Conservation (phyloP, 345 rosid species). For the Aquilaria yunnanensis region DNA sequence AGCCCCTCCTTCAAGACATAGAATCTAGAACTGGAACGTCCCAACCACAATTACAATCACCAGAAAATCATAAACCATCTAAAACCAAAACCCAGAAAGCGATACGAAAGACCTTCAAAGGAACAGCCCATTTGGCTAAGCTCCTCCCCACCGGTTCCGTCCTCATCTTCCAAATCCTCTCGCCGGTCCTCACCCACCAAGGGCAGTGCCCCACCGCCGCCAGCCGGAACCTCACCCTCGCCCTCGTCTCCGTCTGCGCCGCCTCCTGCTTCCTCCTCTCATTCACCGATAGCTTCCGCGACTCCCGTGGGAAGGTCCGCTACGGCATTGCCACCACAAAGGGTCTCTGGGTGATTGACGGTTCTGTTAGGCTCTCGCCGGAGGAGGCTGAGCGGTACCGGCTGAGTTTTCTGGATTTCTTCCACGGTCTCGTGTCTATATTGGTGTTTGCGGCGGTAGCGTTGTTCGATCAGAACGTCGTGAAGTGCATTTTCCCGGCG, state of each 20-base stretch:
- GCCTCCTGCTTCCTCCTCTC: constrained; percentile 47
- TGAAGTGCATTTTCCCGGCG: constrained; percentile 42
- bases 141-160: constrained; percentile 77
- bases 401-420: constrained; percentile 48
- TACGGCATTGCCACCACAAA: constrained; percentile 55
- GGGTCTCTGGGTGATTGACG: constrained; percentile 59
- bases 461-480: constrained; percentile 61
- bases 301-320: constrained; percentile 58
- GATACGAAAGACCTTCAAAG: constrained; percentile 56
- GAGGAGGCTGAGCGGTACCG: constrained; percentile 37
- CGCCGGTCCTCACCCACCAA: constrained; percentile 57
- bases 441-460: constrained; percentile 52
- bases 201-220: constrained; percentile 48
- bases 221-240: constrained; percentile 32
- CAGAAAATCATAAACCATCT: constrained; percentile 14
- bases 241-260: constrained; percentile 34
- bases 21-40: too few species aligned
- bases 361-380: constrained; percentile 21
- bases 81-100: constrained; percentile 44
- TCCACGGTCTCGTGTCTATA: constrained; percentile 53
- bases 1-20: too few species aligned
- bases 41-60: constrained; percentile 3
- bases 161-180: constrained; percentile 55
- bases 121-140: constrained; percentile 47
- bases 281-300: constrained; percentile 63